Evolutionary conservation across 1,284 basidiomycete genomes (phyloP).

Genomic region (Pisolithus thermaeus): DNA sequence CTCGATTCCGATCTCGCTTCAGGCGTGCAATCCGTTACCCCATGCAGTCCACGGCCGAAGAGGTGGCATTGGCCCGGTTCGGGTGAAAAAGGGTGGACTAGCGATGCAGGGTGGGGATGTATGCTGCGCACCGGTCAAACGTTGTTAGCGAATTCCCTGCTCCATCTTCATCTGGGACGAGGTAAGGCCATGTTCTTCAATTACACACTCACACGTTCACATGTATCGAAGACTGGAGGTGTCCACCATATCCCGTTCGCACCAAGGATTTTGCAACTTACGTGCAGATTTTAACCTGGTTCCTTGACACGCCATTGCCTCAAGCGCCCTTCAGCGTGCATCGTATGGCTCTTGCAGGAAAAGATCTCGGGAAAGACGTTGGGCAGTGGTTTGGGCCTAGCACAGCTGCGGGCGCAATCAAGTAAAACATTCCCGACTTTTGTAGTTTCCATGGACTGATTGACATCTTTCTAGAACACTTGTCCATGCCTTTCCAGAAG

Average conservation of each 20-base stretch:
- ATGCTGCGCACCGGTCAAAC: slow-evolving; percentile 96
- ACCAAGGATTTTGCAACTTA: slow-evolving; percentile 71
- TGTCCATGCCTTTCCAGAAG: slow-evolving; percentile 75
- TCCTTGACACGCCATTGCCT: slow-evolving; percentile 86
- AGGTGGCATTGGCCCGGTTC: slow-evolving; percentile 46
- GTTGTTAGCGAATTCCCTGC: slow-evolving; percentile 83
- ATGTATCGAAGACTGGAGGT: slow-evolving; percentile 66
- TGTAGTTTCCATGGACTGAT: slow-evolving; percentile 6
- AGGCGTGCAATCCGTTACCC: slow-evolving; percentile 13
- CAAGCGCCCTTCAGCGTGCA: slow-evolving; percentile 95
- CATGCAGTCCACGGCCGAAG: slow-evolving; percentile 34
- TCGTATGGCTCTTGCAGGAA: slow-evolving; percentile 91
- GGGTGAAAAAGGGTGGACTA: slow-evolving; percentile 80
- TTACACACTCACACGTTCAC: slow-evolving; percentile 8
- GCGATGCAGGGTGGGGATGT: slow-evolving; percentile 96
- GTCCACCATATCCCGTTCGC: slow-evolving; percentile 55
- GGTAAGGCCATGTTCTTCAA: slow-evolving; percentile 46
- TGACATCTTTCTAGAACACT: slow-evolving; percentile 49
- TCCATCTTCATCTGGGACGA: slow-evolving; percentile 81
- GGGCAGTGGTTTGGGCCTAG: slow-evolving; percentile 99
- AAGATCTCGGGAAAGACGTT: slow-evolving; percentile 91
- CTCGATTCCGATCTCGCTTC: slow-evolving; percentile 34
- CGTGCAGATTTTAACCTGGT: slow-evolving; percentile 89
- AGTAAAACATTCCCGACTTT: slow-evolving; percentile 41
- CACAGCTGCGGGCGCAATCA: slow-evolving; percentile 93